Evolutionary conservation across 306 rosid genomes (phyloP), one percentile per base, ranked within the genome.

Genomic region (Quercus wislizeni): DNA sequence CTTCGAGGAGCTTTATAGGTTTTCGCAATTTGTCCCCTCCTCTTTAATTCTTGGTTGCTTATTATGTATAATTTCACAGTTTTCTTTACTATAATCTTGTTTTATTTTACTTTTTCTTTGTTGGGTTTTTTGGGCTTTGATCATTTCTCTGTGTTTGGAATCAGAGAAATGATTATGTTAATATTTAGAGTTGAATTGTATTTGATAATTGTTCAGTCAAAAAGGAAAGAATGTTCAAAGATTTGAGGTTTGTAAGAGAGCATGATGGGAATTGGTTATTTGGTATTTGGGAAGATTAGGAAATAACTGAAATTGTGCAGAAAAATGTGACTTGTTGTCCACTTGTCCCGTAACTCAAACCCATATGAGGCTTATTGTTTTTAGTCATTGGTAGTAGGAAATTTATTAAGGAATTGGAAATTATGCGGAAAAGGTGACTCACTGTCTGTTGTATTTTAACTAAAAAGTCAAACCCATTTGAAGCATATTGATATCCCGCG

Each of bases 1-100:
- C 78, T 88, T 88, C 30, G 89, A 88, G 80, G 91, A 88, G 74
- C 91, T 88, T 62, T 88, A 88, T 56, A 81, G 91, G 91, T 88
- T 67, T 75, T 79, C 55, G 9, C n/a, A 18, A 54, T 70, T 69
- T 41, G 46, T 41, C 46, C 46, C 46, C 11, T 41, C 46, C 12
- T 41, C 46, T 41, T 41, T 41, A 41, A 41, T 41, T 41, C 46
- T 41, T 41, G 46, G 46, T 41, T 15, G 55, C 71, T 61, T 49
- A 0, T 8, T 8, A 41, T 14, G n/a, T 30, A 59, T 35, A 20
- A 46, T 15, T 65, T 21, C 14, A 18, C 49, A 28, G 3, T 5
- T 30, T 13, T 49, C 54, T 49, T 65, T 10, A 59, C 23, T 23
- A 43, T n/a, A 13, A n/a, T 46, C 28, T 21, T 1, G n/a, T 21